These are phyloP conservation scores for Pichia kudriavzevii DNA, from an alignment of 1,139 yeast species.

Conservation along the genomic window DNA sequence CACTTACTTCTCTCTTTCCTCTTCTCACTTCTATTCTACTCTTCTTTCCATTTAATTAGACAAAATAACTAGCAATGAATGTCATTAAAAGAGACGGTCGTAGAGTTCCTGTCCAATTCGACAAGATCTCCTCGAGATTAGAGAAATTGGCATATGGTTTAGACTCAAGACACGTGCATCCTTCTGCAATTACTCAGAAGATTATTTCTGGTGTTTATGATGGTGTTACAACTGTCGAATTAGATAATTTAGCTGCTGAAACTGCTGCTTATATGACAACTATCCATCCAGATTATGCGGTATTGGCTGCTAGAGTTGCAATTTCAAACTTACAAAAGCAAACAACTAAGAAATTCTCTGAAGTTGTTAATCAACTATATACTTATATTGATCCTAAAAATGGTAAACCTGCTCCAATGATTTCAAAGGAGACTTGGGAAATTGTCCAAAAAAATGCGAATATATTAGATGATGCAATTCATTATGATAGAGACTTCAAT, in stretches of 20 bases:
- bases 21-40: background rate
- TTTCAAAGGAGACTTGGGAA: constrained; percentile 42
- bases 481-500: constrained; percentile 48
- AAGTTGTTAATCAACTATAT: constrained; percentile 62
- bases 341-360: constrained; percentile 82
- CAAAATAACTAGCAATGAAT: constrained; percentile 31
- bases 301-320: constrained; percentile 90
- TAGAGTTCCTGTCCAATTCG: constrained; percentile 50
- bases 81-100: constrained; percentile 54
- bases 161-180: constrained; percentile 51
- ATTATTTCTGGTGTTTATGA: constrained; percentile 61
- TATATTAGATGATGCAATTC: constrained; percentile 47
- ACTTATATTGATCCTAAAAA: constrained; percentile 70
- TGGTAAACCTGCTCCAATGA: constrained; percentile 54
- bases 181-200: constrained; percentile 52
- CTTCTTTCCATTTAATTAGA: background rate
- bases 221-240: constrained; percentile 91
- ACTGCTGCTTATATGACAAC: constrained; percentile 97
- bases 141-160: constrained; percentile 46
- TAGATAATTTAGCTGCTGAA: constrained; percentile 91
- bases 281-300: constrained; percentile 92
- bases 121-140: constrained; percentile 32
- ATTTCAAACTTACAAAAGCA: constrained; percentile 88
- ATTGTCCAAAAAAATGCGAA: constrained; percentile 39
- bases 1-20: background rate